These are phyloP conservation scores for Acacia acuminata DNA, from an alignment of 306 rosid species.

Conservation along the genomic window DNA sequence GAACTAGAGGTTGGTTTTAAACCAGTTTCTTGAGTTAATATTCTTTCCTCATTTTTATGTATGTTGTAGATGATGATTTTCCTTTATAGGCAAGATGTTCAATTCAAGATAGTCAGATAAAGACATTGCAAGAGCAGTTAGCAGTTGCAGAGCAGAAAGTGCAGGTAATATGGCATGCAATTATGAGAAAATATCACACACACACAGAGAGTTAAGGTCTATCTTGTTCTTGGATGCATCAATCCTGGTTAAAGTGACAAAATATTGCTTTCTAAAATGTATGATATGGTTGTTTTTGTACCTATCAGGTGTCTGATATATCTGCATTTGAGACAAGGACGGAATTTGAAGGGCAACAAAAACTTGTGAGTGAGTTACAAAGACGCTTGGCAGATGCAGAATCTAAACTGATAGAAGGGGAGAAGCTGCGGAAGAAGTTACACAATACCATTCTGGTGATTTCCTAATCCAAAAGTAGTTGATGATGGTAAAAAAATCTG, in stretches of 20 bases:
- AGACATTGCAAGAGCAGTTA: conserved; percentile 61
- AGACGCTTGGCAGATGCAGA: conserved; percentile 78
- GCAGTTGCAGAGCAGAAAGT: conserved; percentile 68
- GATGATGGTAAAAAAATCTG: neutral
- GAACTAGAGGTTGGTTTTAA: conserved; percentile 73
- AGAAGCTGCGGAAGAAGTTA: conserved; percentile 80
- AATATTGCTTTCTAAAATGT: neutral
- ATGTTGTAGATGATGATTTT: conserved; percentile 23
- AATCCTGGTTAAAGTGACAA: neutral
- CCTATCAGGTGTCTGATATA: conserved; percentile 65
- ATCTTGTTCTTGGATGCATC: conserved; percentile 19
- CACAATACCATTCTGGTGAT: conserved; percentile 95
- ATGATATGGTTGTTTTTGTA: conserved; percentile 15
- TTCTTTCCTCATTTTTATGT: conserved; percentile 1
- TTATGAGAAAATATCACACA: neutral
- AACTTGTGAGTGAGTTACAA: conserved; percentile 62
- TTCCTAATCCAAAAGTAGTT: conserved; percentile 16
- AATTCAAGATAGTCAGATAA: conserved; percentile 61
- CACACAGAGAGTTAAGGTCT: neutral
- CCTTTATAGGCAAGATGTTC: conserved; percentile 69
- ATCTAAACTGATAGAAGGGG: conserved; percentile 87
- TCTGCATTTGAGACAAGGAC: conserved; percentile 66
- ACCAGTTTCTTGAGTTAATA: conserved; percentile 11
- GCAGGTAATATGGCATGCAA: conserved; percentile 56
- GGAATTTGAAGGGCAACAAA: conserved; percentile 80